Evolutionary conservation across 83 land plant species (phyloP), one percentile per base, ranked within the genome.

Genomic region (Picea mariana): DNA sequence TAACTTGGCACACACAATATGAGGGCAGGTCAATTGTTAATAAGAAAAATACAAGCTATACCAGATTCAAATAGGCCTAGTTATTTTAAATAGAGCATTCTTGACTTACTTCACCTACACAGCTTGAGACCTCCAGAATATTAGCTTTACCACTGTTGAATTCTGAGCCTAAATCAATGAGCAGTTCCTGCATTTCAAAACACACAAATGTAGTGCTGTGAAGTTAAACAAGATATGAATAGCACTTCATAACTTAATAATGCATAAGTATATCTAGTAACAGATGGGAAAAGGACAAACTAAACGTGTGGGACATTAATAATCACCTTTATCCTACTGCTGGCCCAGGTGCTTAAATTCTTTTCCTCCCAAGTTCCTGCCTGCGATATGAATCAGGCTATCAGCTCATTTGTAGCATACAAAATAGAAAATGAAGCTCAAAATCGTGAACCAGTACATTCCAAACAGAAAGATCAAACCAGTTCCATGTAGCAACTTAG

Each of bases 291-390:
- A 2, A 3, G 9, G 47, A 24, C 40, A 34, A 42, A 44, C 3
- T 13, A 26, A 34, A 23, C 26, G 26, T 13, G 31, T 27, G 9
- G 38, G 13, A 67, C 31, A 9, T 40, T 2, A 72, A 72, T 18
- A 3, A 52, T 42, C 6, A 88, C 95, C 95, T 92, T 92, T 31
- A 92, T 87, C 65, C 93, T 87, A 49, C 80, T 77, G 47, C 66
- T 85, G 52, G 95, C 95, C 95, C 95, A 92, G 42, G 83, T 80
- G 79, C 89, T 92, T 23, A 92, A 85, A 78, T 85, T 92, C 67
- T 81, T 92, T 82, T 92, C 95, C 85, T 92, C 95, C 95, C 95
- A 92, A 21, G 95, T 92, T 81, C 95, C 95, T 81, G 2, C 93
- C 92, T 92, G 82, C 21, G 62, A 24, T 75, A 12, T 42, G 75